Evolutionary conservation across 1,284 basidiomycete genomes (phyloP), one percentile per base, ranked within the genome.

Genomic region (Cutaneotrichosporon mucoides): DNA sequence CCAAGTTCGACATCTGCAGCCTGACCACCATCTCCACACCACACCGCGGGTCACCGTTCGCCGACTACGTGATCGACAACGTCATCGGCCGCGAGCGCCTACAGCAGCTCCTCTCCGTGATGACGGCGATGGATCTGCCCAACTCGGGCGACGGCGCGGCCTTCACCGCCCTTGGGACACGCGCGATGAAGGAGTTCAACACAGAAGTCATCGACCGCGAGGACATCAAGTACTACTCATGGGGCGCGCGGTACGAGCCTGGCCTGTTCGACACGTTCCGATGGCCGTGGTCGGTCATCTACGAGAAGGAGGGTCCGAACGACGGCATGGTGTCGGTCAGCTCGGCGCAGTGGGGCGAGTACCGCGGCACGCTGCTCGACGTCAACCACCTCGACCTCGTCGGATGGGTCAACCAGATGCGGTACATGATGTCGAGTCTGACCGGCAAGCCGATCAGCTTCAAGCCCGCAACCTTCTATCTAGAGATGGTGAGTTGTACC

Each of bases 11-110:
- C 16, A 87, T 95, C 15, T 82, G 89, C 42, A 90, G 87, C 12
- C 81, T 96, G 45, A 96, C 93, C 2, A 96, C 93, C n/a, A 90
- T 97, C 71, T 78, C 91, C 15, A 89, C 90, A 0, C 93, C 93
- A 3, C 93, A 97, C 68, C 86, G 89, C 50, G 93, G 93, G n/a
- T 92, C 90, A 13, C 82, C 88, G 1, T 96, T 97, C 69, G 94
- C 94, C 1, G 90, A 94, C 74, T 90, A 92, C 73, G 88, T 98
- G 68, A 85, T 98, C 49, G 83, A 86, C 33, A 87, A 91, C 46
- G 81, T 94, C 9, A 88, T 82, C 43, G 81, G 92, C 3, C 82
- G 81, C 57, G 78, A 79, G 34, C 66, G 77, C 24, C 61, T 81
- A 16, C 78, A 81, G 9, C 73, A 77, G 9, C 67, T 82, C 55